Evolutionary conservation across 2,329 filamentous ascomycete species (phyloP).

Genomic region (Ramularia endophylla): DNA sequence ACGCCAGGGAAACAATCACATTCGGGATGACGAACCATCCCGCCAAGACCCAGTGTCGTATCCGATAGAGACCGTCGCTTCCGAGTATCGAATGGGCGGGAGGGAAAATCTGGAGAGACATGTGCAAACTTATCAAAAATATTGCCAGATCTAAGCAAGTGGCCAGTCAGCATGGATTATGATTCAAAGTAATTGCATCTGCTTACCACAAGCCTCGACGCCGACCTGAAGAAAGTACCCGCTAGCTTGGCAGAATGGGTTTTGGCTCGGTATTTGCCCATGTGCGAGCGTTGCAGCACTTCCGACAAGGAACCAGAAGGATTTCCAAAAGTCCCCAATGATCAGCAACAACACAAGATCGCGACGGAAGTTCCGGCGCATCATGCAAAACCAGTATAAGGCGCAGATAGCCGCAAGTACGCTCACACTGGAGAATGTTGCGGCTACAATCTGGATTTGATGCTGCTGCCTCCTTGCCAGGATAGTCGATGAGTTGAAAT

Average conservation of each 20-base stretch:
- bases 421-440: constrained; percentile 44
- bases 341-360: constrained; percentile 70
- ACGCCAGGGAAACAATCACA: constrained; percentile 57
- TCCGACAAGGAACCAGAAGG: constrained; percentile 62
- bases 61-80: constrained; percentile 62
- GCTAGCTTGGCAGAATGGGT: constrained; percentile 24
- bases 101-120: constrained; percentile 64
- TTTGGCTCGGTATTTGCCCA: constrained; percentile 31
- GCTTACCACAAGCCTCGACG: constrained; percentile 24
- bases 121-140: constrained; percentile 67
- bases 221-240: constrained; percentile 27
- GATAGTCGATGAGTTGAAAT: constrained; percentile 17
- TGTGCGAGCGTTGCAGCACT: constrained; percentile 52
- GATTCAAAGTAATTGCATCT: not conserved
- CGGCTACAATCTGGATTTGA: constrained; percentile 31
- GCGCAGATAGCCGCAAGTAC: constrained; percentile 51
- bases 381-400: constrained; percentile 67
- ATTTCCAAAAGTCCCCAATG: constrained; percentile 65
- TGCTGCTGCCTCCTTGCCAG: constrained; percentile 13
- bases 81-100: constrained; percentile 40
- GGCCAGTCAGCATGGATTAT: constrained; percentile 1
- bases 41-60: constrained; percentile 55
- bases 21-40: constrained; percentile 54
- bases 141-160: constrained; percentile 55
- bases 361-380: constrained; percentile 69